These are phyloP conservation scores for Botrytis deweyae DNA, from an alignment of 2,329 filamentous ascomycete genomes.

Conservation along the genomic window DNA sequence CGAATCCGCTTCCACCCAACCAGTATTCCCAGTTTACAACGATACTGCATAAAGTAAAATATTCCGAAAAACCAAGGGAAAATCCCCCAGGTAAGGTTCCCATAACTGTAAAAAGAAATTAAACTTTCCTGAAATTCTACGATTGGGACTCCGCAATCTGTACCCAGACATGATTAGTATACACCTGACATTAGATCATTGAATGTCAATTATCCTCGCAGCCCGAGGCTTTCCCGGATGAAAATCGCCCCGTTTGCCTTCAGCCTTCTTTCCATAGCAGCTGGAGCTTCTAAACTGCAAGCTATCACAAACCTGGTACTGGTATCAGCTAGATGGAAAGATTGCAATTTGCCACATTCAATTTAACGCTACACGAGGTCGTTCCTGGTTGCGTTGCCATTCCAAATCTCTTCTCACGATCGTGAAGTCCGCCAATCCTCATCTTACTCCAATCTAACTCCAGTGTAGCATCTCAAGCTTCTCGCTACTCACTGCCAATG, in stretches of 20 bases:
- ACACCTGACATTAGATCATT: neutral
- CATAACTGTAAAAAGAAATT: neutral
- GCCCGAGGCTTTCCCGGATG: neutral
- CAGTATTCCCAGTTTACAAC: neutral
- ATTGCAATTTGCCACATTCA: neutral
- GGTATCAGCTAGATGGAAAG: neutral
- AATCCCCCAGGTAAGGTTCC: neutral
- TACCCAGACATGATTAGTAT: neutral
- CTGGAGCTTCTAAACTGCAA: neutral
- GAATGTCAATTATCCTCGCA: neutral
- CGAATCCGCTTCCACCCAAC: neutral
- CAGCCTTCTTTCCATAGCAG: neutral
- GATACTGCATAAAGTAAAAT: neutral
- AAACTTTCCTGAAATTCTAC: neutral
- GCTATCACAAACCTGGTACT: neutral
- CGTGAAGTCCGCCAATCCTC: neutral
- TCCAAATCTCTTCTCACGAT: neutral
- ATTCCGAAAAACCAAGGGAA: neutral
- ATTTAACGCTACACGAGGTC: neutral
- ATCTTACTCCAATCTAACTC: constrained; percentile 1
- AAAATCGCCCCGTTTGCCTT: neutral
- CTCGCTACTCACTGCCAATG: neutral
- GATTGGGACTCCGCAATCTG: neutral
- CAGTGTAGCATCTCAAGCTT: neutral
- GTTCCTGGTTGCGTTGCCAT: neutral